Evolutionary conservation across 2,329 filamentous ascomycete genomes (phyloP).

Genomic region (Diaporthe aspalathi): DNA sequence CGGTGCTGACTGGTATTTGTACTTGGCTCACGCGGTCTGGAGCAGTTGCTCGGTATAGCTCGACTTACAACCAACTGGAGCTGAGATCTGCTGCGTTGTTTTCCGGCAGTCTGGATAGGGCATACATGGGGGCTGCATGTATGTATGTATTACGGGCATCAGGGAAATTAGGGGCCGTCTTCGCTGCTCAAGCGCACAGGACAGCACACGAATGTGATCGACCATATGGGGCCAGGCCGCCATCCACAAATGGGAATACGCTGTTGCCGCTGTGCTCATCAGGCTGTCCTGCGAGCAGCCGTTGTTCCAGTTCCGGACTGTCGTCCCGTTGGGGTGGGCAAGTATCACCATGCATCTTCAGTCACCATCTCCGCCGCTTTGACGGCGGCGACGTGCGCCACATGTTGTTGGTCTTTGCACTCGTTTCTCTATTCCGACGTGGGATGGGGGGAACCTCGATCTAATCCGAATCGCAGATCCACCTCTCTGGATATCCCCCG

Average conservation of each 20-base stretch:
- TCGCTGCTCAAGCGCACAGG: not conserved
- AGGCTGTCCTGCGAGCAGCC: not conserved
- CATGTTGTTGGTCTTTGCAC: constrained; percentile 32
- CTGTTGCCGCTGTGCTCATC: no score
- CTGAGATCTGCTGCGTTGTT: not conserved
- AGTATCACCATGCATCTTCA: not conserved
- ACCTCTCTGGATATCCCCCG: constrained; percentile 14
- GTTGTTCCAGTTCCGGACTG: not conserved
- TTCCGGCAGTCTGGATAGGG: not conserved
- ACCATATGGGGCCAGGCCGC: not conserved
- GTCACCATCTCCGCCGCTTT: not conserved
- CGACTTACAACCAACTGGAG: not conserved
- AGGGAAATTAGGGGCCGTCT: no score
- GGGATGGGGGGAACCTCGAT: constrained; percentile 30
- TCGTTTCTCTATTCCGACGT: constrained; percentile 39
- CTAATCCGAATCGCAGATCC: constrained; percentile 37
- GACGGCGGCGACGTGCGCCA: not conserved
- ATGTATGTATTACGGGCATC: not conserved
- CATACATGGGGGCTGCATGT: not conserved
- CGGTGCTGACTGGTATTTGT: not conserved
- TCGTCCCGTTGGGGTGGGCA: not conserved
- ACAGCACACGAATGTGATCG: not conserved
- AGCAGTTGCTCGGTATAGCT: not conserved
- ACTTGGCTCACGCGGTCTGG: not conserved
- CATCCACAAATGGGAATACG: not conserved